phyloP scores from a whole-genome alignment of 768 basidiomycete genomes.

The Serendipita sp. region DNA sequence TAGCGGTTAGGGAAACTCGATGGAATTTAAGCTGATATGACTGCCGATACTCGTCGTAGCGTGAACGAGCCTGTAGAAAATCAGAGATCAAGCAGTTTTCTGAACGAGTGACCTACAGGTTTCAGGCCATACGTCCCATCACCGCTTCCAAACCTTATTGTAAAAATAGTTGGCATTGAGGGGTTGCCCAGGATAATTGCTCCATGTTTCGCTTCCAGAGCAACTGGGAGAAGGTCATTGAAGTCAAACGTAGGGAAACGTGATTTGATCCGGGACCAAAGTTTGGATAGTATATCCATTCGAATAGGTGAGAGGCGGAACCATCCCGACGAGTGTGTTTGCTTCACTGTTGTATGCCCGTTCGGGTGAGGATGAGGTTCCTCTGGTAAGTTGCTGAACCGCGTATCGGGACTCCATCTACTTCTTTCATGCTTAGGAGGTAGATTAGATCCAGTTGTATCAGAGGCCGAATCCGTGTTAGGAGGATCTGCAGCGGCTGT shows the following conservation, averaged over 20 bases:
- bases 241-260: slow-evolving; percentile 62
- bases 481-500: not conserved
- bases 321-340: not conserved
- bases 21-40: slow-evolving; percentile 56
- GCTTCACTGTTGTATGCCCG: not conserved
- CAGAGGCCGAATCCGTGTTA: slow-evolving; percentile 45
- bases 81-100: not conserved
- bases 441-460: slow-evolving; percentile 23
- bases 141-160: slow-evolving; percentile 64
- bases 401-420: slow-evolving; percentile 5
- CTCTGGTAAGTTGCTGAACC: not conserved
- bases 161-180: slow-evolving; percentile 68
- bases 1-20: slow-evolving; percentile 43
- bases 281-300: not conserved
- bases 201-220: slow-evolving; percentile 61
- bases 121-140: slow-evolving; percentile 70
- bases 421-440: slow-evolving; percentile 13
- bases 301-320: not conserved
- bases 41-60: slow-evolving; percentile 71
- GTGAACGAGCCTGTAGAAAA: slow-evolving; percentile 51
- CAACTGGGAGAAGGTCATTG: slow-evolving; percentile 75
- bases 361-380: not conserved
- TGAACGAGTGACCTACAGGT: slow-evolving; percentile 29
- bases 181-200: slow-evolving; percentile 74
- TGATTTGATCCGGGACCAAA: slow-evolving; percentile 30